Conservation (phyloP, 1,139 yeast species). For the Yamadazyma songkhlaensis region DNA sequence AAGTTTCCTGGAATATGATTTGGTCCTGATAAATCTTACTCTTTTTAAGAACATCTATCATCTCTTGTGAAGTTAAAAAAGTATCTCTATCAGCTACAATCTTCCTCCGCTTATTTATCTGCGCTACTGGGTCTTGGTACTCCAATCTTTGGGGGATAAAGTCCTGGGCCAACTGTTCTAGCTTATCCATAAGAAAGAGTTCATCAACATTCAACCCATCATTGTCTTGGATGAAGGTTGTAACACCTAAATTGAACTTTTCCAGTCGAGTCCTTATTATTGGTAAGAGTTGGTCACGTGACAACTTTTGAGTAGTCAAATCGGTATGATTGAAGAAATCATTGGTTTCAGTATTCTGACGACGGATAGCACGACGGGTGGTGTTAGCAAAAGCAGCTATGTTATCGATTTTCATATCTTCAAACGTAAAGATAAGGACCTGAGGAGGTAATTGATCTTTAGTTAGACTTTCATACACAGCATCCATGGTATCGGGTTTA, state of each 20-base stretch:
- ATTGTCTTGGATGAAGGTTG: conserved; percentile 28
- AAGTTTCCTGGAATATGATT: conserved; percentile 34
- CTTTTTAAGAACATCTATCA: conserved; percentile 46
- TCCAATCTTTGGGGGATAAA: conserved; percentile 47
- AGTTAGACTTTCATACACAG: conserved; percentile 25
- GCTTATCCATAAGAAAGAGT: conserved; percentile 13
- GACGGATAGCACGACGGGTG: conserved; percentile 16
- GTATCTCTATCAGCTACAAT: conserved; percentile 1
- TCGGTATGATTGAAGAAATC: conserved; percentile 13
- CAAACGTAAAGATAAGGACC: conserved; percentile 70
- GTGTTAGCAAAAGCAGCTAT: conserved; percentile 30
- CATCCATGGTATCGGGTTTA: conserved; percentile 26
- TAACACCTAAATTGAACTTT: conserved; percentile 48
- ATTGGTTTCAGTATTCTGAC: conserved; percentile 8
- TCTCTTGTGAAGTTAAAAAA: conserved; percentile 25
- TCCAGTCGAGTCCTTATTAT: conserved; percentile 59
- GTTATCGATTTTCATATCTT: conserved; percentile 57
- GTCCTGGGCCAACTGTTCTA: conserved; percentile 28
- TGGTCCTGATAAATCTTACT: conserved; percentile 57
- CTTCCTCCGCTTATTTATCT: conserved; percentile 12
- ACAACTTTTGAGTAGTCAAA: conserved; percentile 13
- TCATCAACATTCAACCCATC: conserved; percentile 9
- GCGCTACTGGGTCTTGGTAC: conserved; percentile 31
- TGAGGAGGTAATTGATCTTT: conserved; percentile 31
- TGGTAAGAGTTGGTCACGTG: conserved; percentile 43